These are phyloP conservation scores for Rhizophagus sp. DNA, from an alignment of 192 early-diverging fungal genomes.

Conservation along the genomic window DNA sequence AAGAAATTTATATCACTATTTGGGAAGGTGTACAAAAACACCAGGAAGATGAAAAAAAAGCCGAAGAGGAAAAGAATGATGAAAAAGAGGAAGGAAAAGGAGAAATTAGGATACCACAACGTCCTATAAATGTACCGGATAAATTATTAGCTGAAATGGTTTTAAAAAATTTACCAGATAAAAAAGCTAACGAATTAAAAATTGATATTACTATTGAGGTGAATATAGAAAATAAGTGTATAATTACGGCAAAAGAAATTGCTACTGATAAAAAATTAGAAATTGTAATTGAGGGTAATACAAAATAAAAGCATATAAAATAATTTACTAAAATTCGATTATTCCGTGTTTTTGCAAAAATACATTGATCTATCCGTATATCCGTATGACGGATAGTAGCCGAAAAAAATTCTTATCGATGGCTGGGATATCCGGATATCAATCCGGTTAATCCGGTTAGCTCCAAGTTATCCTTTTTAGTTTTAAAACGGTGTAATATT, in stretches of 20 bases:
- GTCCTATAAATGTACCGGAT: conserved; percentile 51
- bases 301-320: neutral
- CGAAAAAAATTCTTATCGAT: no score
- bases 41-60: neutral
- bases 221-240: conserved; percentile 49
- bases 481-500: no score
- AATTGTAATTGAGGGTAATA: conserved; percentile 26
- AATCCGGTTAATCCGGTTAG: no score
- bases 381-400: no score
- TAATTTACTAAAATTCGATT: no score
- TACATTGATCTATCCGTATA: no score
- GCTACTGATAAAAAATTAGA: conserved; percentile 50
- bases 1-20: conserved; percentile 76
- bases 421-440: no score
- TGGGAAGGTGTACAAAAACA: conserved; percentile 56
- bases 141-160: conserved; percentile 68
- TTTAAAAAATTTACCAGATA: conserved; percentile 53
- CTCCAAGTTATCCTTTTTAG: no score
- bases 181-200: conserved; percentile 48
- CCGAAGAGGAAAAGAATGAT: conserved; percentile 44
- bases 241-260: conserved; percentile 54
- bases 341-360: no score
- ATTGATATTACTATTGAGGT: conserved; percentile 54
- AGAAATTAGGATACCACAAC: conserved; percentile 46
- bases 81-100: conserved; percentile 54